A percentile compares a stretch with the other conserved stretches of the same genome.
Evolutionary conservation across 108 stramenopile species (phyloP).

Genomic region (Skeletonema tropicum): DNA sequence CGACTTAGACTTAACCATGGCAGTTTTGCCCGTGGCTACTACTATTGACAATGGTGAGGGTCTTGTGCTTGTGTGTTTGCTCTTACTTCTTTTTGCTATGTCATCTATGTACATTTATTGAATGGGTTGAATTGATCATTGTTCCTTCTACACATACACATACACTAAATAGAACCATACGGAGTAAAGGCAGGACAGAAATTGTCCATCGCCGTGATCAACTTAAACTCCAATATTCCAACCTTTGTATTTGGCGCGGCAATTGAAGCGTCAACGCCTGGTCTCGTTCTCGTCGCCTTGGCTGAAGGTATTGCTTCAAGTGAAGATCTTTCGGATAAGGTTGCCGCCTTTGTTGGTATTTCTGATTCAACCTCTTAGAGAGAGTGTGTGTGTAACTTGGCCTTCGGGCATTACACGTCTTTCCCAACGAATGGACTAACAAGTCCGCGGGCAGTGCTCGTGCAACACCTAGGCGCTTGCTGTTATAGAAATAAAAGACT

Average conservation of each 20-base stretch:
- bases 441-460: too few relatives aligned
- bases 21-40: conserved; percentile 10
- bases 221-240: conserved; percentile 3
- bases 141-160: not conserved
- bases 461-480: too few relatives aligned
- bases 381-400: too few relatives aligned
- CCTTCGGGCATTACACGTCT: too few relatives aligned
- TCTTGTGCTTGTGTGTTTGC: not conserved
- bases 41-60: conserved; percentile 7
- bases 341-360: conserved; percentile 1
- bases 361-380: not conserved
- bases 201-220: conserved; percentile 1
- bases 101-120: not conserved
- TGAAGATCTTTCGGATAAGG: not conserved
- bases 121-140: not conserved
- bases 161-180: not conserved
- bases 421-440: too few relatives aligned
- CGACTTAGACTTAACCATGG: conserved; percentile 10
- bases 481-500: too few relatives aligned
- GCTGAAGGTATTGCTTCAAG: not conserved
- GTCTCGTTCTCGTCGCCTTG: not conserved
- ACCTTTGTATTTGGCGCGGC: not conserved
- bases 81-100: not conserved
- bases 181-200: conserved; percentile 14
- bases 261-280: not conserved